Conservation (phyloP, 257 asterid species). For the Przewalskia tangutica region DNA sequence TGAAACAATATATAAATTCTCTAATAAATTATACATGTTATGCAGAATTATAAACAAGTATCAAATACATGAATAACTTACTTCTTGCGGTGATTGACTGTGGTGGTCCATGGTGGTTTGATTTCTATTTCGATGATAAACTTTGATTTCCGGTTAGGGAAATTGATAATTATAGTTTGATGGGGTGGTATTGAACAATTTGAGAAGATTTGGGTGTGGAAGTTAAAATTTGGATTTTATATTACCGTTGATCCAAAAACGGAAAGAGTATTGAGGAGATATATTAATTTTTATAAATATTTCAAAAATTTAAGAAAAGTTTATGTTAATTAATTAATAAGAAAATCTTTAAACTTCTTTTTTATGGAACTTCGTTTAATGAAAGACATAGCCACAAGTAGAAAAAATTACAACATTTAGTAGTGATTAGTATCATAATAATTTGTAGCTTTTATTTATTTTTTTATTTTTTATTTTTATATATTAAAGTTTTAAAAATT, state of each 20-base stretch:
- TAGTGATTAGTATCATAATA: no score
- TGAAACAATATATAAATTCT: no score
- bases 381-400: neutral
- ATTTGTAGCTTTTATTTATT: no score
- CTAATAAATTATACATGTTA: no score
- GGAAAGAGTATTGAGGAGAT: neutral
- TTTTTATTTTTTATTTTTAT: no score
- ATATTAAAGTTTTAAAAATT: no score
- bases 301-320: no score
- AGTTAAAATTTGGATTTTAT: neutral
- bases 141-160: neutral
- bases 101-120: neutral
- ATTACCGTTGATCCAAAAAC: neutral
- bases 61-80: no score
- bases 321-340: no score
- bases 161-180: neutral
- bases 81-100: slow-evolving; percentile 14
- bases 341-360: neutral
- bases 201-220: neutral
- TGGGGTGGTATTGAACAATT: slow-evolving; percentile 9
- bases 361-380: neutral
- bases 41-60: no score
- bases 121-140: neutral
- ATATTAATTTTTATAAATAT: no score
- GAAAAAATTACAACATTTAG: no score